Conservation (phyloP, 2,329 filamentous ascomycete species). For the Meredithiella fracta region DNA sequence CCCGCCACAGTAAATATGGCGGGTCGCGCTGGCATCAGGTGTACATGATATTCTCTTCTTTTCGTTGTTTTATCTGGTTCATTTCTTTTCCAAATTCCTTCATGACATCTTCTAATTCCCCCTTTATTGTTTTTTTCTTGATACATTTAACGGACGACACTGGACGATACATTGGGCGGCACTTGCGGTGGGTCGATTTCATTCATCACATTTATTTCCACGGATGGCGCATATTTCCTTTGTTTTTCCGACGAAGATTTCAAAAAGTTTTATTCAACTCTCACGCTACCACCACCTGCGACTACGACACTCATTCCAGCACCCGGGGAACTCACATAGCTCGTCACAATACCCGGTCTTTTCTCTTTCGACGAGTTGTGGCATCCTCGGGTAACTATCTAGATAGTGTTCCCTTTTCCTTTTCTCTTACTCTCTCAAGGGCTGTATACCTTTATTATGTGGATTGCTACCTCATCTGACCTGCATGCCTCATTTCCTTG, state of each 20-base stretch:
- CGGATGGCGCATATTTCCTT: background rate
- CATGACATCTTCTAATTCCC: constrained; percentile 6
- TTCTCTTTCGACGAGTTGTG: background rate
- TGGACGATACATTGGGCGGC: background rate
- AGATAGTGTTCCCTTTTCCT: constrained; percentile 8
- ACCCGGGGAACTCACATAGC: no score
- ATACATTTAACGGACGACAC: background rate
- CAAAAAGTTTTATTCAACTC: background rate
- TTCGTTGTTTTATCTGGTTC: constrained; percentile 8
- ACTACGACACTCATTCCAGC: no score
- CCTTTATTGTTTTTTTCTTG: background rate
- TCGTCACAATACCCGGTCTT: background rate
- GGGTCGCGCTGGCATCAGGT: background rate
- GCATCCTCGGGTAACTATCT: constrained; percentile 4
- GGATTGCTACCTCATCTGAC: background rate
- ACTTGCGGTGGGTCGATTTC: background rate
- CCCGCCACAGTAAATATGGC: constrained; percentile 12
- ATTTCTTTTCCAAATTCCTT: constrained; percentile 5
- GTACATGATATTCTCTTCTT: background rate
- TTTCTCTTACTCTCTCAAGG: background rate
- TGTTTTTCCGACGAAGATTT: background rate
- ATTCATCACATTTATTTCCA: background rate
- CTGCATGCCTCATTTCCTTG: background rate
- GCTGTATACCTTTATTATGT: background rate
- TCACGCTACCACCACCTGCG: background rate